Percentiles rank a stretch among this genome's conserved stretches.
phyloP scores from a whole-genome alignment of 257 asterid species.

The Eustoma russellianum region DNA sequence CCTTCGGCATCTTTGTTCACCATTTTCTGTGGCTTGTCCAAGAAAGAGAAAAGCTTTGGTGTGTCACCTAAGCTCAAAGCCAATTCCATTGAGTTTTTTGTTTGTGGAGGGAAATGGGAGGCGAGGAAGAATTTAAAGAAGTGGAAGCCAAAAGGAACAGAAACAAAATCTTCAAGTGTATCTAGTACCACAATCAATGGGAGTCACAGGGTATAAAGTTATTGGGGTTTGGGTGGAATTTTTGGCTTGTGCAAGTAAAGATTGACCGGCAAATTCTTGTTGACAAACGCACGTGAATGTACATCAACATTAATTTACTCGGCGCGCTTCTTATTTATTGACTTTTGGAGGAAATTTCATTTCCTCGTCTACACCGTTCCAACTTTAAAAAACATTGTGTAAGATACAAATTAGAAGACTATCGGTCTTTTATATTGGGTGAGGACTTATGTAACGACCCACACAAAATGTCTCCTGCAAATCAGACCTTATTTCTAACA shows the following conservation, averaged over 20 bases:
- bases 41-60: constrained; percentile 41
- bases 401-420: too few relatives aligned
- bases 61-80: constrained; percentile 75
- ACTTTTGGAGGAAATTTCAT: too few relatives aligned
- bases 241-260: constrained; percentile 11
- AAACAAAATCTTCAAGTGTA: background rate
- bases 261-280: constrained; percentile 18
- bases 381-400: too few relatives aligned
- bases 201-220: background rate
- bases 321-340: too few relatives aligned
- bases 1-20: constrained; percentile 36
- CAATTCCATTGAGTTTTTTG: constrained; percentile 43
- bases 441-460: too few relatives aligned
- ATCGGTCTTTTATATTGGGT: too few relatives aligned
- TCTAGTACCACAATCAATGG: background rate
- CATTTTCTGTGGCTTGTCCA: constrained; percentile 28
- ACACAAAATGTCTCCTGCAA: too few relatives aligned
- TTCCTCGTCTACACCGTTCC: too few relatives aligned
- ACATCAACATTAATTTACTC: constrained; percentile 2
- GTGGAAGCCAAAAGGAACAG: background rate
- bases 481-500: too few relatives aligned
- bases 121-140: constrained; percentile 9
- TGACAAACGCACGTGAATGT: constrained; percentile 65
- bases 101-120: background rate
- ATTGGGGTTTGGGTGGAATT: background rate